Evolutionary conservation across 495 filamentous ascomycete species (phyloP).

Genomic region (Pyrenula aspistea): DNA sequence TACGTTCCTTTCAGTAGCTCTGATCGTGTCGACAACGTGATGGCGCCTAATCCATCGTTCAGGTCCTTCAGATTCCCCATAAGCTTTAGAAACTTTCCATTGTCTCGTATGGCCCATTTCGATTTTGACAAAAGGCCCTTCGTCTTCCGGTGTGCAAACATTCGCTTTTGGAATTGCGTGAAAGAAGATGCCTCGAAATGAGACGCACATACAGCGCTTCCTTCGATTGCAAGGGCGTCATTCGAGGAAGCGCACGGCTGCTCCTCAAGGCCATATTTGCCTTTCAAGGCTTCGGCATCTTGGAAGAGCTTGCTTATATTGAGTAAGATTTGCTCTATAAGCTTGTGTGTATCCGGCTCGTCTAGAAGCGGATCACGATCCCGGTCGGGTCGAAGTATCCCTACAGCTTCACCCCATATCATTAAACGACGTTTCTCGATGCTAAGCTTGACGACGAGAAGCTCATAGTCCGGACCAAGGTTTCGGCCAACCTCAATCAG

Average conservation of each 20-base stretch:
- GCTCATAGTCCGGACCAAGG: background rate
- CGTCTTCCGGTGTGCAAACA: background rate
- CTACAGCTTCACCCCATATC: constrained; percentile 1
- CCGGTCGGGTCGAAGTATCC: background rate
- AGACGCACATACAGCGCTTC: background rate
- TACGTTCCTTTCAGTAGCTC: background rate
- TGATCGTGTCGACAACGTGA: background rate
- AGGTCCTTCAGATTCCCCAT: background rate
- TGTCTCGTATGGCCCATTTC: background rate
- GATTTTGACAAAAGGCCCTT: background rate
- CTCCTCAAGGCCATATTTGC: constrained; percentile 1
- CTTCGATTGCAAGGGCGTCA: background rate
- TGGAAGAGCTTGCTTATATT: background rate
- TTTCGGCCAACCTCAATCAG: background rate
- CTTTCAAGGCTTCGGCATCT: background rate
- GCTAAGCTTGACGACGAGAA: background rate
- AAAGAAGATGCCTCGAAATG: background rate
- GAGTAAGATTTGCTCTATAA: background rate
- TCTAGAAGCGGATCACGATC: background rate
- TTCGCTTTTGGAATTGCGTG: background rate
- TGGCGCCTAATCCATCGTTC: background rate
- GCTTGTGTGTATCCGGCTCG: background rate
- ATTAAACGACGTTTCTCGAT: constrained; percentile 1
- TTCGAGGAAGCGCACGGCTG: background rate
- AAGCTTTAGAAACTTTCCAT: background rate